Conservation (phyloP, 345 rosid species). For the Bretschneidera sinensis region DNA sequence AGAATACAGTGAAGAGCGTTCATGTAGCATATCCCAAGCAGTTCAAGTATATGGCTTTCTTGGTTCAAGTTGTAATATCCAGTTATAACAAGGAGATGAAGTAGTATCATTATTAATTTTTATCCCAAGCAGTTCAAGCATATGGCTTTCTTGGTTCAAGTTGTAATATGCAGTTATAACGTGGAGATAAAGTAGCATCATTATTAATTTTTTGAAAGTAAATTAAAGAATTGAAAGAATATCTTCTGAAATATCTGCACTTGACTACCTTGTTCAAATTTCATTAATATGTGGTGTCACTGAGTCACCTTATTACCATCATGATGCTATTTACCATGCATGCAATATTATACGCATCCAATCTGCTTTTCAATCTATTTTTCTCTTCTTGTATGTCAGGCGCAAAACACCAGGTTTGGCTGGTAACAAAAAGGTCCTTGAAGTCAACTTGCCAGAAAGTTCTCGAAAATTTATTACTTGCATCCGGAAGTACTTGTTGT, state of each 20-base stretch:
- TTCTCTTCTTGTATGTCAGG: constrained; percentile 40
- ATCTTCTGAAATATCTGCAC: background rate
- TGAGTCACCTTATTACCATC: background rate
- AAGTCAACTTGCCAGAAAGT: constrained; percentile 91
- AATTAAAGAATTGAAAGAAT: background rate
- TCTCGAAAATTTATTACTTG: constrained; percentile 96
- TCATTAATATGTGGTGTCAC: background rate
- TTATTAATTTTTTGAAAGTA: background rate
- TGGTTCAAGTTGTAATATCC: background rate
- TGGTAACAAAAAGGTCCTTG: constrained; percentile 83
- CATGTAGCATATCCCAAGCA: too few species aligned
- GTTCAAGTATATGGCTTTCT: too few species aligned
- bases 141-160: too few species aligned
- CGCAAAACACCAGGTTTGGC: constrained; percentile 75
- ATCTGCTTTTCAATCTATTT: too few species aligned
- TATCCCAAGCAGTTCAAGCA: too few species aligned
- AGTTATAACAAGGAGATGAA: background rate
- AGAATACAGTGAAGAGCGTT: too few species aligned
- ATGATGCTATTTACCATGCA: background rate
- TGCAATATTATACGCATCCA: background rate
- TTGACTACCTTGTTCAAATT: too few species aligned
- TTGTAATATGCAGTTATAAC: too few species aligned
- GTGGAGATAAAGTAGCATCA: background rate
- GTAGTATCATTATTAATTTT: background rate
- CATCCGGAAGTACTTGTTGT: constrained; percentile 80